Conservation (phyloP, 2,329 filamentous ascomycete species). For the Aspergillus sp. region DNA sequence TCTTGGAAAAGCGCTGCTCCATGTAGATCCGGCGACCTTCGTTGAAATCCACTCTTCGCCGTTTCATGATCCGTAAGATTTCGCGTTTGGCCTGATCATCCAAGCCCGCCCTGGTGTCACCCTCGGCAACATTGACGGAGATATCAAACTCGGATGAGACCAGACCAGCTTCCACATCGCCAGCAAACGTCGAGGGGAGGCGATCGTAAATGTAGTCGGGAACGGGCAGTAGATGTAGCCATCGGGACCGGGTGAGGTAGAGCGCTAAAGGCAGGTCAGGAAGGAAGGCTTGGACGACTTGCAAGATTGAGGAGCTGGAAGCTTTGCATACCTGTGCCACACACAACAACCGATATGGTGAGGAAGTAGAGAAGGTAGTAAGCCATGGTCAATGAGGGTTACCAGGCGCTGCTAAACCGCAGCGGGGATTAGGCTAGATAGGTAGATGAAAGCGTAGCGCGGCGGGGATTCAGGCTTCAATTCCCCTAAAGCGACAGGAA, state of each 20-base stretch:
- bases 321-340: slow-evolving; percentile 63
- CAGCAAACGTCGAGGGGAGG: slow-evolving; percentile 74
- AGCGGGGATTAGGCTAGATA: background rate
- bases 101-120: slow-evolving; percentile 77
- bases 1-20: slow-evolving; percentile 80
- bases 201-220: slow-evolving; percentile 72
- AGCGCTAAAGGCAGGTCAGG: slow-evolving; percentile 54
- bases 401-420: background rate
- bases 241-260: slow-evolving; percentile 77
- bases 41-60: slow-evolving; percentile 78
- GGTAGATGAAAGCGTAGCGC: background rate
- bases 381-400: slow-evolving; percentile 58
- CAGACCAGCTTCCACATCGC: slow-evolving; percentile 85
- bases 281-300: slow-evolving; percentile 5
- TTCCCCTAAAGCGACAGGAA: background rate
- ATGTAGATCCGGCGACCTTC: slow-evolving; percentile 85
- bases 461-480: background rate
- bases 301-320: background rate
- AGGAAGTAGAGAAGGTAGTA: slow-evolving; percentile 76
- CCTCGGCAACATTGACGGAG: slow-evolving; percentile 72
- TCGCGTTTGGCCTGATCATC: slow-evolving; percentile 79
- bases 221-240: slow-evolving; percentile 70
- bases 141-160: slow-evolving; percentile 83
- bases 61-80: slow-evolving; percentile 89
- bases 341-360: slow-evolving; percentile 69